Percentiles rank a stretch among this genome's conserved stretches.
These are phyloP conservation scores for Boletus sp. DNA, from an alignment of 768 basidiomycete genomes.

Conservation along the genomic window DNA sequence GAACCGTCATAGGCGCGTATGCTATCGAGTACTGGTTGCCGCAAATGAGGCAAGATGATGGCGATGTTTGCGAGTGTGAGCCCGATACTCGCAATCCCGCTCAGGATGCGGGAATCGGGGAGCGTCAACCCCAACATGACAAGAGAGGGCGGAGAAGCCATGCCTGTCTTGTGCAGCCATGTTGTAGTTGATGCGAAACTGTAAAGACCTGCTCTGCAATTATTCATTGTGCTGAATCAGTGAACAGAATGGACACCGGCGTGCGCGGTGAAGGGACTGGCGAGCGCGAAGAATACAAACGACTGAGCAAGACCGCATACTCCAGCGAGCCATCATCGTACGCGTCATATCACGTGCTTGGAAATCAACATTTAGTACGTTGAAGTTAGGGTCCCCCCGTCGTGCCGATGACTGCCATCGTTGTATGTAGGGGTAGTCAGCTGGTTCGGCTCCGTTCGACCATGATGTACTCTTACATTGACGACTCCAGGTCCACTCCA, in stretches of 20 bases:
- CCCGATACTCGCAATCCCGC: conserved; percentile 24
- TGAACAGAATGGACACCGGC: conserved; percentile 3
- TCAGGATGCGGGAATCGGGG: conserved; percentile 27
- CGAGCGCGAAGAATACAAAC: not conserved
- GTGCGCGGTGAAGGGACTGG: not conserved
- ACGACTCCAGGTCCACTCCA: not conserved
- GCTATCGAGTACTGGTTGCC: conserved; percentile 20
- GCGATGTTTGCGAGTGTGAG: conserved; percentile 27
- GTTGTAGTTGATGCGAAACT: conserved; percentile 19
- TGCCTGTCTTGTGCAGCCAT: conserved; percentile 22
- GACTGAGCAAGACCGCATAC: not conserved
- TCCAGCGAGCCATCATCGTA: not conserved
- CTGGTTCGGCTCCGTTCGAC: not conserved
- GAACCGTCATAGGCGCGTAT: not conserved
- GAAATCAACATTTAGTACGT: conserved; percentile 8
- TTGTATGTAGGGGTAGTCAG: not conserved
- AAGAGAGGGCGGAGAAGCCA: conserved; percentile 26
- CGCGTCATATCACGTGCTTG: conserved; percentile 25
- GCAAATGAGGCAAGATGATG: conserved; percentile 22
- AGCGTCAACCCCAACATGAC: conserved; percentile 24
- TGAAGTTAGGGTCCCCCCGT: not conserved
- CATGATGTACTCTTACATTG: not conserved
- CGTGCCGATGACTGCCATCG: too few species aligned
- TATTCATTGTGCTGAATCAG: conserved; percentile 19
- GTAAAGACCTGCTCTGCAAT: conserved; percentile 29